Base-by-base conservation (phyloP, 2,329 filamentous ascomycete species). In the Paecilomyces niveus region DNA sequence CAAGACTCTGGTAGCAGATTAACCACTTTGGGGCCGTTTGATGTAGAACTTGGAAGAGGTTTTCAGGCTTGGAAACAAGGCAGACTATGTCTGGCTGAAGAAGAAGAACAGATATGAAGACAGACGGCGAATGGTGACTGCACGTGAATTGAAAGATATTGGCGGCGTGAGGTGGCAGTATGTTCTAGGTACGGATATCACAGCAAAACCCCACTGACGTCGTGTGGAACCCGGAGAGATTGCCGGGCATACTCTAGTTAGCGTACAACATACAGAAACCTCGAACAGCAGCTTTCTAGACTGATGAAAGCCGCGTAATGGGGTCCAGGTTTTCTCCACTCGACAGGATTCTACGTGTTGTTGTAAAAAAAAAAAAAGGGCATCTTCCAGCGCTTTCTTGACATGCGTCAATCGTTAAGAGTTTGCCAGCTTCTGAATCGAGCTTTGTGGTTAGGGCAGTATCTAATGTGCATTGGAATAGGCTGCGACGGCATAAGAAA, bases 81-180 rank as follows among this genome's bases (percentile, higher is more conserved):
- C 39, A 3, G 15, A 45, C 15, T 45, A n/a, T n/a, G 15, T n/a
- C n/a, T 18, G 15, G 39, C 5, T 45, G 39, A 13, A 45, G 39
- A n/a, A 45, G 18, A 45, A 18, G 39, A 3, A 45, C 18, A 32
- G 11, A 54, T 54, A 33, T 39, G 35, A 39, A 18, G 53, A 29
- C n/a, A 11, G 24, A 33, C 2, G 49, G 52, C 13, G 49, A 31
- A 13, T 35, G 9, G 13, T 21, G 51, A 21, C 57, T 54, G 57
- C 35, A 54, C 26, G 50, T 54, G 18, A 49, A 33, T 21, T 32
- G 49, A 11, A 49, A 57, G 29, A 22, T 7, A n/a, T 32, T 54
- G 65, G 67, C 67, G 65, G 67, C 63, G 57, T 53, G 26, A 18
- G 52, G 29, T 45, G 64, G 67, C 68, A 66, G 62, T 63, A 66